Evolutionary conservation across 2,329 filamentous ascomycete genomes (phyloP), one percentile per base, ranked within the genome.

Genomic region (Xylaria hypoxylon): DNA sequence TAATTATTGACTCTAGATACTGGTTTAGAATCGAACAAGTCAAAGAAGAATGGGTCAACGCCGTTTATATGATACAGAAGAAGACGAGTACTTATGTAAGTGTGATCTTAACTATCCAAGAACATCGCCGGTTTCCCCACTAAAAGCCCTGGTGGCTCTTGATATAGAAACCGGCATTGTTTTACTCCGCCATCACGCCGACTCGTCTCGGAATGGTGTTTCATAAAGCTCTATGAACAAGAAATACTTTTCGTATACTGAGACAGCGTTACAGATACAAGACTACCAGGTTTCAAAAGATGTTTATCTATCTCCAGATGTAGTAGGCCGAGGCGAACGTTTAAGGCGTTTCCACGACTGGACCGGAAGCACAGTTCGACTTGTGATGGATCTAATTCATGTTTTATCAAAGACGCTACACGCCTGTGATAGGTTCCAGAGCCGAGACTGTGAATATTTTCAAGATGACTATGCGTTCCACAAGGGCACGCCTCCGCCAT

Each of bases 11-110:
- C n/a, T n/a, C n/a, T n/a, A n/a, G n/a, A n/a, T n/a, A n/a, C n/a
- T n/a, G n/a, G n/a, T n/a, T n/a, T n/a, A n/a, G n/a, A n/a, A 50
- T 68, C 17, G 62, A 65, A 17, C 55, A 56, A 42, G 53, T 65
- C 28, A 68, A 68, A 42, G 50, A 66, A n/a, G 66, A 68, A 47
- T 68, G 62, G 53, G 48, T 59, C 47, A 68, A 68, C 40, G 45
- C 59, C 8, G 63, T 65, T 1, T 56, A 51, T 10, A 60, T 35
- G 53, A 42, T 68, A 17, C 62, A 66, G 40, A 58, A 57, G 19
- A 68, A 65, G 35, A 65, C 45, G 4, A 51, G 17, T 24, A 13
- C 50, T 26, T 65, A 65, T 52, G 63, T 65, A 59, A 58, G 63
- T 40, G 17, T 44, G 10, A 15, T 38, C 7, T 10, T 1, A 22